Base-by-base conservation (phyloP, 2,329 filamentous ascomycete genomes). In the Fusarium sp. region DNA sequence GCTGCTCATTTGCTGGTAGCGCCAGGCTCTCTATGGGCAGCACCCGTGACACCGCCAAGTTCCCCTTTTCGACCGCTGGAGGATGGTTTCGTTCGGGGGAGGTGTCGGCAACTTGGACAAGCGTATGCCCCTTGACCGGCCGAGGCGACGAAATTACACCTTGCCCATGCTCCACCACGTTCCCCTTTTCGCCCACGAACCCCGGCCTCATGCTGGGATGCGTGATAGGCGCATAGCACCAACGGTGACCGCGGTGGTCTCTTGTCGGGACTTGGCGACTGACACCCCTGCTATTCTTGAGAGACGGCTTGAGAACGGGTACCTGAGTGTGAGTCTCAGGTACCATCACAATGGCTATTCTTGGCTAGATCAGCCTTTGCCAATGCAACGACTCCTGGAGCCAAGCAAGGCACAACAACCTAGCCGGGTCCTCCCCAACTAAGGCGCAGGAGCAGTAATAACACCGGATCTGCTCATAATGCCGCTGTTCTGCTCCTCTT, bases 401-500 rank as follows among this genome's bases (percentile, higher is more conserved):
- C 67, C 20, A 46, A 46, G 42, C 67, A 70, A 69, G 67, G 55
- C 55, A 56, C 53, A 53, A 69, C 67, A 61, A 61, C 67, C 51
- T 36, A 64, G 59, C 57, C 33, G 46, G 27, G 54, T 44, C 25
- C 64, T 49, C 49, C 44, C 56, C 54, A 33, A 27, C 64, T 25
- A 46, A 57, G 57, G 49, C 61, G 61, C 50, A 65, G 58, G 54
- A 62, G 55, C 66, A 71, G 74, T 75, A 78, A 80, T 81, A 81
- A 81, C 81, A 81, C 77, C 76, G 74, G 77, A 75, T 78, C 64
- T 65, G 46, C 60, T 61, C 62, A 64, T 71, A 78, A 78, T 71
- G 68, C 71, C 71, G 75, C 77, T 67, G 63, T 57, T 58, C 29
- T 70, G 49, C 63, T 63, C 46, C 29, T 42, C 71, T 75, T 68